Base-by-base conservation (phyloP, 2,329 filamentous ascomycete species). In the Acarospora socialis region DNA sequence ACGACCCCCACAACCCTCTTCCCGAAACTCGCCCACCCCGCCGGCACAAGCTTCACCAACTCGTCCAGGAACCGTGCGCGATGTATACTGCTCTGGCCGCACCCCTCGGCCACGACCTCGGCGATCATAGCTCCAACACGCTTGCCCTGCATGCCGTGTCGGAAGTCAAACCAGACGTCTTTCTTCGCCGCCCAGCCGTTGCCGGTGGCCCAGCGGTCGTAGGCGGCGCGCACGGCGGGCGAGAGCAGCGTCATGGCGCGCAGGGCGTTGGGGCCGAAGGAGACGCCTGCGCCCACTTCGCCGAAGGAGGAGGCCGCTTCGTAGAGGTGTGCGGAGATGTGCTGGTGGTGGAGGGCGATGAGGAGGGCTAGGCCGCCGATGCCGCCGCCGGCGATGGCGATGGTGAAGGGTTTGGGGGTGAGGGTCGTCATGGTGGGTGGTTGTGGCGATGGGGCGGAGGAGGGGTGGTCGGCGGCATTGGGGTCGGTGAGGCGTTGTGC, bases 271-370 rank as follows among this genome's bases (percentile, higher is more conserved):
- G 60, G 56, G 1, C 56, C 58, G 34, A 68, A 59, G 2, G 56
- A 51, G 0, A 68, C 60, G 13, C 65, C 65, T 1, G 65, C 65
- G 8, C 65, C 65, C 15, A 68, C 64, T 42, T 68, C 64, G 33
- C 56, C 57, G 36, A 68, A 68, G 15, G 53, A 48, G 3, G 51
- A 38, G 2, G 63, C 63, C 29, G 60, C 52, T 45, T 69, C 65
- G 43, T 66, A 69, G 28, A 52, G 33, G 14, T 39, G 45, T 27
- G 50, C 35, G 17, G 40, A 35, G 16, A 52, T 29, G 10, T 40
- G 30, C 18, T 40, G 45, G 23, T 42, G 39, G 16, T 42, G 28
- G 12, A 50, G 37, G 9, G 39, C 47, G 15, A 49, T 38, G 33
- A 41, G 39, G 7, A 44, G 30, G 17, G 42, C 40, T 4, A 48